Percentiles rank a stretch among this genome's conserved stretches.
These are phyloP conservation scores for Uromyces viciae-fabae DNA, from an alignment of 1,284 basidiomycete species.

Conservation along the genomic window DNA sequence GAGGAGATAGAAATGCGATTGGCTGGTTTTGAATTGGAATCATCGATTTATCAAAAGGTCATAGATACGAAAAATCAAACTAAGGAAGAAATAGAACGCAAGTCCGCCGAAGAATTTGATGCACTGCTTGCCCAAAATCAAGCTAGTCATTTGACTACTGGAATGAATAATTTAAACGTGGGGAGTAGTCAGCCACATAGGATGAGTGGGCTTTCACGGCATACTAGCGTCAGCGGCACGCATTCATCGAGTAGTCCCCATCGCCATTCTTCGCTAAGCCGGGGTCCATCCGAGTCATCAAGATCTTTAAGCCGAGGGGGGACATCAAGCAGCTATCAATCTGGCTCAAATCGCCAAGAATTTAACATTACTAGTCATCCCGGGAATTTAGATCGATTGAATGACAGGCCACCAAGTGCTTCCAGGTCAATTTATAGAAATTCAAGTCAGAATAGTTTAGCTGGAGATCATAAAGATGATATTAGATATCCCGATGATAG, in stretches of 20 bases:
- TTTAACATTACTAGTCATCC: conserved; percentile 13
- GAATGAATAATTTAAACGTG: not conserved
- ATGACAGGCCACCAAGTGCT: not conserved
- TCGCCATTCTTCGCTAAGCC: not conserved
- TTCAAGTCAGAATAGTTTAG: not conserved
- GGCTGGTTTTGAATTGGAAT: not conserved
- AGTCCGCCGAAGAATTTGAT: not conserved
- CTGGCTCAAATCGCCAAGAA: not conserved
- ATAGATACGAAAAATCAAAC: not conserved
- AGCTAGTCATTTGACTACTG: not conserved
- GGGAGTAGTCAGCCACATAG: not conserved
- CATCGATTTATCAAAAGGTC: not conserved
- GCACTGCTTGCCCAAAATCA: not conserved
- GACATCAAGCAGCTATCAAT: conserved; percentile 7
- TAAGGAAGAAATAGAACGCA: conserved; percentile 20
- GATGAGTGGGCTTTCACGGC: not conserved
- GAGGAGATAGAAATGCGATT: not conserved
- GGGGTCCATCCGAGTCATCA: not conserved
- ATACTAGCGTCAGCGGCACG: not conserved
- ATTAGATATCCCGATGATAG: not conserved
- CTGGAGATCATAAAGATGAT: not conserved
- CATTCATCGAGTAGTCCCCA: conserved; percentile 6
- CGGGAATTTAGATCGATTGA: not conserved
- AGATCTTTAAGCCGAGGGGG: conserved; percentile 16
- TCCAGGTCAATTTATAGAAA: conserved; percentile 32